Percentiles rank a stretch among this genome's conserved stretches.
Evolutionary conservation across 2,329 filamentous ascomycete genomes (phyloP).

Genomic region (Pseudogymnoascus sp.): DNA sequence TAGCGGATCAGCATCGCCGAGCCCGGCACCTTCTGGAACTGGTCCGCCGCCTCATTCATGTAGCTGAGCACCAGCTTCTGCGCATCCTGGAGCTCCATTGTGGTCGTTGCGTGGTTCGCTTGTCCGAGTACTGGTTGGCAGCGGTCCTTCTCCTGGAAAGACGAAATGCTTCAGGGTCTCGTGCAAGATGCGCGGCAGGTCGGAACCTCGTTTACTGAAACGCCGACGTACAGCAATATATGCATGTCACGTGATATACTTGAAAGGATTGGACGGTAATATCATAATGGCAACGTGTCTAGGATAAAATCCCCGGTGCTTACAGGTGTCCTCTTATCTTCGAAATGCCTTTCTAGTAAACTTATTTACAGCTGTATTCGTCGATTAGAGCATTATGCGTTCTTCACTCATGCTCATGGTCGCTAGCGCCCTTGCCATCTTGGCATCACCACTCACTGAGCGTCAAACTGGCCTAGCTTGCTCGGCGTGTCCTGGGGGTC

Average conservation of each 20-base stretch:
- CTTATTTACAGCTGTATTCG: not conserved
- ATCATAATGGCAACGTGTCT: not conserved
- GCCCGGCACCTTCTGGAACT: constrained; percentile 86
- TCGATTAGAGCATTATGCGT: not conserved
- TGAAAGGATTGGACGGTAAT: not conserved
- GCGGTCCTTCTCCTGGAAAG: not conserved
- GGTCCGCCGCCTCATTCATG: constrained; percentile 46
- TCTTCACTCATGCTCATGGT: not conserved
- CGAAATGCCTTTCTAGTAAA: not conserved
- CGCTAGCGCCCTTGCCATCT: not conserved
- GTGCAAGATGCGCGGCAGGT: not conserved
- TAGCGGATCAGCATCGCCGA: constrained; percentile 92
- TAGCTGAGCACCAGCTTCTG: constrained; percentile 47
- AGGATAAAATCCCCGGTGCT: not conserved
- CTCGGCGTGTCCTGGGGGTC: not conserved
- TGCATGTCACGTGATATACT: not conserved
- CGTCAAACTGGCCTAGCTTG: not conserved
- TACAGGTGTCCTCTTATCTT: not conserved
- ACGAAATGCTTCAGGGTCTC: constrained; percentile 1
- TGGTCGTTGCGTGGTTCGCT: not conserved
- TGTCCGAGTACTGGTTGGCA: constrained; percentile 14
- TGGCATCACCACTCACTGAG: not conserved
- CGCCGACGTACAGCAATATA: not conserved
- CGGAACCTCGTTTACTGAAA: constrained; percentile 7
- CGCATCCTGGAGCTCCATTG: constrained; percentile 58